Evolutionary conservation across 306 rosid genomes (phyloP).

Genomic region (Casuarina equisetifolia): DNA sequence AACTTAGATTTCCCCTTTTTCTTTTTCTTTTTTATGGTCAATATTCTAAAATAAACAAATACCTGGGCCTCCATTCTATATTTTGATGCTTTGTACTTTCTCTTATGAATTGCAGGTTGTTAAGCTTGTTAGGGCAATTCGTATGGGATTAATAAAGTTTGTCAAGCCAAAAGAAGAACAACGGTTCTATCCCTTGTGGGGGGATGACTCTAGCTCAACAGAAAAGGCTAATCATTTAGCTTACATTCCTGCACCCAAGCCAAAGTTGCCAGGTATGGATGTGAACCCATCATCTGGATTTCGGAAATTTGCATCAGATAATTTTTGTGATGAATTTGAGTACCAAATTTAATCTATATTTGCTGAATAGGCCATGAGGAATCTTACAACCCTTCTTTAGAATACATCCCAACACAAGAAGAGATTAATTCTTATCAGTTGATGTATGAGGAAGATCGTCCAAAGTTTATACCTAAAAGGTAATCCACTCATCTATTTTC

Average conservation of each 20-base stretch:
- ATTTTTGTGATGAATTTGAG: constrained; percentile 12
- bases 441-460: constrained; percentile 90
- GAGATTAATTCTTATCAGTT: constrained; percentile 79
- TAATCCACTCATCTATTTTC: constrained; percentile 23
- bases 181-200: constrained; percentile 76
- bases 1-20: not conserved
- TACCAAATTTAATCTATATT: not conserved
- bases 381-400: constrained; percentile 90
- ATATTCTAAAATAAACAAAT: not conserved
- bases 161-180: constrained; percentile 79
- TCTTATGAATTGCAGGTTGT: constrained; percentile 62
- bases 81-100: constrained; percentile 23
- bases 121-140: constrained; percentile 68
- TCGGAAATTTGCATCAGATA: constrained; percentile 1
- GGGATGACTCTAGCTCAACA: constrained; percentile 64
- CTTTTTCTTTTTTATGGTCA: not conserved
- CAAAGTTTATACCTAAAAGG: constrained; percentile 87
- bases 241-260: constrained; percentile 90
- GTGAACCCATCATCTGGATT: constrained; percentile 17
- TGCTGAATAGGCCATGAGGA: constrained; percentile 77
- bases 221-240: constrained; percentile 70
- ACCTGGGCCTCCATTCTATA: constrained; percentile 1
- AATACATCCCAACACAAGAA: constrained; percentile 93
- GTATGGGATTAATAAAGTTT: constrained; percentile 67
- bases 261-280: constrained; percentile 75